Evolutionary conservation across 208 protist species (phyloP).

Genomic region (Trypanosomatidae sp.): DNA sequence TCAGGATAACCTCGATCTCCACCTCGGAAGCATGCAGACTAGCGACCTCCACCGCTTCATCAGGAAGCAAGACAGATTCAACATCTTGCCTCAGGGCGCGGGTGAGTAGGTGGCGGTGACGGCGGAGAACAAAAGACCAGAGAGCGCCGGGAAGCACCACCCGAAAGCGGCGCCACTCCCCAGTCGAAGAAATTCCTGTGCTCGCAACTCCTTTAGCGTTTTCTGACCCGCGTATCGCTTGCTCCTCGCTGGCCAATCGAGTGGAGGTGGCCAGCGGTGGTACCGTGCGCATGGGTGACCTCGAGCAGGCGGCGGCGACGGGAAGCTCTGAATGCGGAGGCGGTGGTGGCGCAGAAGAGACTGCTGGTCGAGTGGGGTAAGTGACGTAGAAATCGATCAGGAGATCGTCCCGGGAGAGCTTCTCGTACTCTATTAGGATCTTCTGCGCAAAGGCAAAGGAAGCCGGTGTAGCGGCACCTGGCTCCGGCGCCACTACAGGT

Average conservation of each 20-base stretch:
- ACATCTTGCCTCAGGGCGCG: conserved; percentile 9
- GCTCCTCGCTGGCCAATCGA: not conserved
- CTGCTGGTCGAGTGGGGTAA: conserved; percentile 11
- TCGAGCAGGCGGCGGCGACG: not conserved
- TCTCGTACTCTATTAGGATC: conserved; percentile 30
- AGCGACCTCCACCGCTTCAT: conserved; percentile 2
- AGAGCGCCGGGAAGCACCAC: conserved; percentile 17
- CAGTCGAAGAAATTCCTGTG: not conserved
- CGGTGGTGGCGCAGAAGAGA: not conserved
- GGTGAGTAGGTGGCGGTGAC: conserved; percentile 13
- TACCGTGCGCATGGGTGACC: not conserved
- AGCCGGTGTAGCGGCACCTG: not conserved
- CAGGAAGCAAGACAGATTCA: not conserved
- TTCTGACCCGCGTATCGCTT: not conserved
- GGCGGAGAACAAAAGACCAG: conserved; percentile 14
- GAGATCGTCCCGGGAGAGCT: conserved; percentile 27
- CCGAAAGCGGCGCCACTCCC: conserved; percentile 6
- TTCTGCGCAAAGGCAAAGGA: conserved; percentile 9
- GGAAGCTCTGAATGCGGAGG: not conserved
- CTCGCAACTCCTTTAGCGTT: not conserved
- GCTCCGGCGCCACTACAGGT: not conserved
- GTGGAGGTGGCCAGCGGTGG: not conserved
- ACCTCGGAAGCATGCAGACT: conserved; percentile 8
- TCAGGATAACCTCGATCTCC: conserved; percentile 24
- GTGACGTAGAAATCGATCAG: conserved; percentile 44